These are phyloP conservation scores for Teratosphaeria pseudoeucalypti DNA, from an alignment of 2,329 filamentous ascomycete genomes.

Conservation along the genomic window DNA sequence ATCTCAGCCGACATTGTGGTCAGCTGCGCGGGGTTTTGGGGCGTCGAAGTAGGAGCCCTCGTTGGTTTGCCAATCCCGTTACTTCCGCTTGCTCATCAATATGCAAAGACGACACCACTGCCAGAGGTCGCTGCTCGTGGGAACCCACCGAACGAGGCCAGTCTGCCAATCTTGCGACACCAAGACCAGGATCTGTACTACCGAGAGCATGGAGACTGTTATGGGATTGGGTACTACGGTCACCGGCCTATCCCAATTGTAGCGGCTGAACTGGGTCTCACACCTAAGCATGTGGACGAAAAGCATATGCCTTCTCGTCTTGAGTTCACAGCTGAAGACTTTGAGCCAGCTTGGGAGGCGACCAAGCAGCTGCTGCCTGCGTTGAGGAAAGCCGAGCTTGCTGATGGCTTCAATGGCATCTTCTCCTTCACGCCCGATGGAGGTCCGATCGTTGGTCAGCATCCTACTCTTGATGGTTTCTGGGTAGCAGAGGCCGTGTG, in stretches of 20 bases:
- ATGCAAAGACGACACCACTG: constrained; percentile 50
- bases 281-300: constrained; percentile 45
- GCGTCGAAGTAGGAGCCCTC: constrained; percentile 55
- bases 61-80: constrained; percentile 48
- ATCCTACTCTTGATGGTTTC: constrained; percentile 50
- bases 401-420: constrained; percentile 54
- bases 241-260: constrained; percentile 52
- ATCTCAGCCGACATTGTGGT: constrained; percentile 51
- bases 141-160: constrained; percentile 39
- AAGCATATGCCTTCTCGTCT: constrained; percentile 55
- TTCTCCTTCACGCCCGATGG: constrained; percentile 58
- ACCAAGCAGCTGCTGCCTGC: constrained; percentile 45
- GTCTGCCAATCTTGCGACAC: constrained; percentile 49
- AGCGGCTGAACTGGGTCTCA: constrained; percentile 44
- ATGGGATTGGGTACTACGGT: constrained; percentile 55
- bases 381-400: constrained; percentile 42
- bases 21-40: constrained; percentile 57
- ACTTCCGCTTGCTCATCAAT: constrained; percentile 53
- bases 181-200: constrained; percentile 57
- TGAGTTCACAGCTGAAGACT: constrained; percentile 50
- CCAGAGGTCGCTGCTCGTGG: constrained; percentile 35
- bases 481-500: constrained; percentile 56
- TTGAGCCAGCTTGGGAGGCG: constrained; percentile 49
- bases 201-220: constrained; percentile 52
- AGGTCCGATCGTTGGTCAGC: constrained; percentile 48